Conservation (phyloP, 495 filamentous ascomycete genomes). For the Lasiosphaeria ovina region DNA sequence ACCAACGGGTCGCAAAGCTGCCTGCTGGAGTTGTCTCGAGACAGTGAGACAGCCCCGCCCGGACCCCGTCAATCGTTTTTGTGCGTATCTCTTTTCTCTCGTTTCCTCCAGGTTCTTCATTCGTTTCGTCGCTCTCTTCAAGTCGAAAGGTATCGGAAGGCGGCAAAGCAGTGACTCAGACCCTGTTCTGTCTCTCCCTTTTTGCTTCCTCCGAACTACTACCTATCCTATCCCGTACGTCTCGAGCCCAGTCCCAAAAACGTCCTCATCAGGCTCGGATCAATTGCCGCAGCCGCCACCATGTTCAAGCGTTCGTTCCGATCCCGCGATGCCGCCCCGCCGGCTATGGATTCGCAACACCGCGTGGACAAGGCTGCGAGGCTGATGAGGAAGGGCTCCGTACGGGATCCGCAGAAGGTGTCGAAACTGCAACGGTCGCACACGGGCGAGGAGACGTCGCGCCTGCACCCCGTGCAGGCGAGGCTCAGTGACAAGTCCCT, state of each 20-base stretch:
- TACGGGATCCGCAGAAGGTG: conserved; percentile 68
- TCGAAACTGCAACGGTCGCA: conserved; percentile 64
- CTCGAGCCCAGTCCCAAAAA: conserved; percentile 24
- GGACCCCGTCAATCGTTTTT: conserved; percentile 52
- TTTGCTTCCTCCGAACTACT: conserved; percentile 28
- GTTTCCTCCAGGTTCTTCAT: conserved; percentile 24
- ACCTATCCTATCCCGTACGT: conserved; percentile 33
- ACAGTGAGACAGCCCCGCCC: conserved; percentile 45
- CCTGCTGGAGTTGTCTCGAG: conserved; percentile 43
- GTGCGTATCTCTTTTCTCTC: conserved; percentile 43
- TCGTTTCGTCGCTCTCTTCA: conserved; percentile 51
- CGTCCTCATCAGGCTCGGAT: conserved; percentile 18
- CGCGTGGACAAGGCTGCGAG: conserved; percentile 77
- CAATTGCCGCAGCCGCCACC: conserved; percentile 36
- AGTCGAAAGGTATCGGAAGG: conserved; percentile 23
- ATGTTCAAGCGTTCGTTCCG: conserved; percentile 88
- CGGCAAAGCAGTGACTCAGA: conserved; percentile 17
- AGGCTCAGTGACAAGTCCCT: conserved; percentile 41
- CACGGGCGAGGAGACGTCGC: conserved; percentile 32
- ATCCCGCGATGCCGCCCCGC: conserved; percentile 49
- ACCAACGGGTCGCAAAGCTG: conserved; percentile 53
- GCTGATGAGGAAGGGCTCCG: conserved; percentile 63
- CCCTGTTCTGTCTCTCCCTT: conserved; percentile 25
- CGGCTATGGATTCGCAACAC: conserved; percentile 43
- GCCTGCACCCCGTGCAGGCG: conserved; percentile 40